Conservation (phyloP, 2,329 filamentous ascomycete species). For the Dryadomyces quercus-mongolicae region DNA sequence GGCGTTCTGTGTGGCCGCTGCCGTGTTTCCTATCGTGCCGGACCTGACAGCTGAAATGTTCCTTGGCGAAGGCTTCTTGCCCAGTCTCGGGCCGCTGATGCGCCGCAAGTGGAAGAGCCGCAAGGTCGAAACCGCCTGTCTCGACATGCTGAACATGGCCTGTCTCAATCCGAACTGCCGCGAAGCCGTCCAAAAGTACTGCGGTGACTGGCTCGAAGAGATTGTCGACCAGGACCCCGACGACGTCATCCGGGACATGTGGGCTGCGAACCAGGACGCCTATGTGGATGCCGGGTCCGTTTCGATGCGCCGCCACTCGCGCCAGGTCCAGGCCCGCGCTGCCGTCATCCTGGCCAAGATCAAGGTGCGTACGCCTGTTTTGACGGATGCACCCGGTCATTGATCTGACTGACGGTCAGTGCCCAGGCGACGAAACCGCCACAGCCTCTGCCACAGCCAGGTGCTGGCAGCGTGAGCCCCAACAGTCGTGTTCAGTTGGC, state of each 20-base stretch:
- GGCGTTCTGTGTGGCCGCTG: slow-evolving; percentile 84
- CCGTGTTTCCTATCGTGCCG: slow-evolving; percentile 76
- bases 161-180: slow-evolving; percentile 77
- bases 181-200: slow-evolving; percentile 74
- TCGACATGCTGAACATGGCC: slow-evolving; percentile 85
- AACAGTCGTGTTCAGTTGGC: slow-evolving; percentile 29
- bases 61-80: slow-evolving; percentile 76
- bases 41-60: slow-evolving; percentile 67
- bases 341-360: slow-evolving; percentile 68
- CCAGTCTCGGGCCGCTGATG: slow-evolving; percentile 64
- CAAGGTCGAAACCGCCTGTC: slow-evolving; percentile 72
- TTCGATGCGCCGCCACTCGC: slow-evolving; percentile 47
- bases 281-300: slow-evolving; percentile 48
- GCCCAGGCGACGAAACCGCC: slow-evolving; percentile 40
- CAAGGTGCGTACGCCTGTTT: slow-evolving; percentile 39
- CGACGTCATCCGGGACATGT: slow-evolving; percentile 34
- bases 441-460: slow-evolving; percentile 25
- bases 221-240: slow-evolving; percentile 63
- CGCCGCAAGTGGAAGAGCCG: slow-evolving; percentile 70
- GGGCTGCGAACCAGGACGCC: slow-evolving; percentile 39
- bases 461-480: slow-evolving; percentile 10
- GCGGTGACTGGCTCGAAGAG: slow-evolving; percentile 76
- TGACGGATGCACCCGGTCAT: background rate
- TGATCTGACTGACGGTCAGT: slow-evolving; percentile 28
- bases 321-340: slow-evolving; percentile 51